Evolutionary conservation across 2,329 filamentous ascomycete genomes (phyloP).

Genomic region (Cyclaneusma minus): DNA sequence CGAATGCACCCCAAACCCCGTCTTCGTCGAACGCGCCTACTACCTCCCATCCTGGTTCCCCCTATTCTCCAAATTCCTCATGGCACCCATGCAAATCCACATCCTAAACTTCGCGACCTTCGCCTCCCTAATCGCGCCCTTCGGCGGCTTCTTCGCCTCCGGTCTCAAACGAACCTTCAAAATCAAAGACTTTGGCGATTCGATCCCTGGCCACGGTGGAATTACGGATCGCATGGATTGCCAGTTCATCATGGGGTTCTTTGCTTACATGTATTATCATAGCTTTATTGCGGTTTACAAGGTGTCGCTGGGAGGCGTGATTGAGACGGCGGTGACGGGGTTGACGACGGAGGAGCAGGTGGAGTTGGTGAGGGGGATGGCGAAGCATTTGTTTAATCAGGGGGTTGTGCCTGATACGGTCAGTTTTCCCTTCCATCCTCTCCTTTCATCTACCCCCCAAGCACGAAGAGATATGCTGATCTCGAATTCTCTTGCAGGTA

Average conservation of each 20-base stretch:
- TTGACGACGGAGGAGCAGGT: conserved; percentile 77
- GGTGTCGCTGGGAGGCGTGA: conserved; percentile 68
- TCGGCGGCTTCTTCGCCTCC: conserved; percentile 96
- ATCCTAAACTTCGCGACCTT: conserved; percentile 83
- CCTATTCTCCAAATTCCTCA: conserved; percentile 52
- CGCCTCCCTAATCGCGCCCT: conserved; percentile 89
- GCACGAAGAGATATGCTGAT: too few species aligned
- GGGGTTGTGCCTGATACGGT: conserved; percentile 21
- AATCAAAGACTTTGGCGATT: conserved; percentile 99
- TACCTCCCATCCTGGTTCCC: conserved; percentile 59
- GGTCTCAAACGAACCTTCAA: conserved; percentile 98
- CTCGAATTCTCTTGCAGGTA: conserved; percentile 1
- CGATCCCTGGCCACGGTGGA: conserved; percentile 90
- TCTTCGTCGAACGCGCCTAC: conserved; percentile 69
- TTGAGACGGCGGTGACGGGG: conserved; percentile 86
- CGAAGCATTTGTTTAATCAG: conserved; percentile 49
- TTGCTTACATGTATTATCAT: conserved; percentile 96
- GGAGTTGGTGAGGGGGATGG: conserved; percentile 54
- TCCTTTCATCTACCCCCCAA: too few species aligned
- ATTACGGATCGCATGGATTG: conserved; percentile 99
- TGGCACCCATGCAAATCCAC: conserved; percentile 87
- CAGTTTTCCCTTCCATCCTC: conserved; percentile 1
- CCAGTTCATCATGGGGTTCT: conserved; percentile 99
- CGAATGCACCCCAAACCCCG: conserved; percentile 79
- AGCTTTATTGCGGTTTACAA: conserved; percentile 89